Conservation (phyloP, 208 protist species). For the Leishmania arabica region DNA sequence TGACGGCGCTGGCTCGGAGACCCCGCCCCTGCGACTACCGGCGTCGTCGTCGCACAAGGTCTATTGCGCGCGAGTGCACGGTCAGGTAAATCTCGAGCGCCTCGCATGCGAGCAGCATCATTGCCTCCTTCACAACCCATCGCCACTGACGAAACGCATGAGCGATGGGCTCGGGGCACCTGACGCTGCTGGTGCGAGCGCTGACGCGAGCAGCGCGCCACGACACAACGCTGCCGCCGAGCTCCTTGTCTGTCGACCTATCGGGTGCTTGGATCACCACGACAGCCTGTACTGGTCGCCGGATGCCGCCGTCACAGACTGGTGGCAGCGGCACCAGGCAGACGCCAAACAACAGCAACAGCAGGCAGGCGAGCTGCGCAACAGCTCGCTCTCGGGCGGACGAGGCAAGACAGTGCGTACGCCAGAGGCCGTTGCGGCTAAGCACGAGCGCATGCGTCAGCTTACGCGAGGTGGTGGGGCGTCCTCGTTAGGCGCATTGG, state of each 20-base stretch:
- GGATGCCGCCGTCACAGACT: slow-evolving; percentile 19
- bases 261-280: slow-evolving; percentile 72
- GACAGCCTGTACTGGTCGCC: slow-evolving; percentile 78
- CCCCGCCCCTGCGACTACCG: no score
- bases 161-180: background rate
- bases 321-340: slow-evolving; percentile 4
- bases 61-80: slow-evolving; percentile 66
- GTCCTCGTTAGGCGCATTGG: background rate
- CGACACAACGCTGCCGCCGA: background rate
- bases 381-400: background rate
- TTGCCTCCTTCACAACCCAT: slow-evolving; percentile 22
- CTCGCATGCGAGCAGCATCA: slow-evolving; percentile 49
- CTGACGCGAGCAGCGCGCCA: background rate
- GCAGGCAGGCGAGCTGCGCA: background rate
- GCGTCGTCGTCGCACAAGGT: slow-evolving; percentile 44
- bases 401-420: slow-evolving; percentile 1
- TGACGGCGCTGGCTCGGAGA: background rate
- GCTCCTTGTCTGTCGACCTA: slow-evolving; percentile 41
- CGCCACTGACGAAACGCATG: background rate
- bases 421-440: slow-evolving; percentile 36
- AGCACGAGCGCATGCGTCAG: slow-evolving; percentile 57
- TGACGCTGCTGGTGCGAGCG: background rate
- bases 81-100: slow-evolving; percentile 38
- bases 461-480: slow-evolving; percentile 40
- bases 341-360: background rate